Evolutionary conservation across 1,284 basidiomycete species (phyloP).

Genomic region (Marasmius oreades): DNA sequence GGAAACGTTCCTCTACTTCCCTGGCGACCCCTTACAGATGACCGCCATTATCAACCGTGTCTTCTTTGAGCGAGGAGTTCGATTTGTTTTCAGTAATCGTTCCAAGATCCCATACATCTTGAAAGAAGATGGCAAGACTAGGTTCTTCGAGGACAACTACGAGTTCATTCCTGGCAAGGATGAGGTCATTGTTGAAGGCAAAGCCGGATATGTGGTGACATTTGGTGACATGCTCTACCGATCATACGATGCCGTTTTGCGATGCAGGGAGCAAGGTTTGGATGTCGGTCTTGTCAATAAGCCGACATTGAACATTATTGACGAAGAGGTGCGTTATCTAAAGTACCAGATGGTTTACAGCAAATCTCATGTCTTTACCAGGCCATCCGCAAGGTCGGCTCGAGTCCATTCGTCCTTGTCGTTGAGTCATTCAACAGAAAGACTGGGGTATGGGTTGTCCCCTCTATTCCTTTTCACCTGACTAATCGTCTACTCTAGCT

Average conservation of each 20-base stretch:
- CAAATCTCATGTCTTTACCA: conserved; percentile 20
- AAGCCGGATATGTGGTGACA: conserved; percentile 71
- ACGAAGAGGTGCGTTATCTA: conserved; percentile 56
- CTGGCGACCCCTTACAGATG: conserved; percentile 81
- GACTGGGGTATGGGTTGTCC: conserved; percentile 60
- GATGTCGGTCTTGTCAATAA: conserved; percentile 85
- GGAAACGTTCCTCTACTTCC: conserved; percentile 81
- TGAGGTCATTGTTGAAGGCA: conserved; percentile 69
- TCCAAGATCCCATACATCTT: conserved; percentile 84
- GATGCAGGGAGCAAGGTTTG: conserved; percentile 64
- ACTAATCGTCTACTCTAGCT: conserved; percentile 38
- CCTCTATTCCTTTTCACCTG: background rate
- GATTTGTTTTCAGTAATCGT: conserved; percentile 84
- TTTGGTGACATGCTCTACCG: conserved; percentile 84
- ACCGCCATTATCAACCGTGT: conserved; percentile 68
- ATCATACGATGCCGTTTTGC: conserved; percentile 75
- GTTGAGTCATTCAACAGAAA: conserved; percentile 85
- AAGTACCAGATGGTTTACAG: background rate
- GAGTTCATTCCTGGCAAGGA: conserved; percentile 81
- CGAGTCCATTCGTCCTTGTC: conserved; percentile 72
- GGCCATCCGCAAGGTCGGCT: conserved; percentile 67
- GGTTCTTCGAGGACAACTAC: conserved; percentile 69
- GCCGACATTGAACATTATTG: conserved; percentile 75
- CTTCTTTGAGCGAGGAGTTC: conserved; percentile 77
- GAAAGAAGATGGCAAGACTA: conserved; percentile 66